Evolutionary conservation across 2,329 filamentous ascomycete genomes (phyloP).

Genomic region (Talaromyces sp.): DNA sequence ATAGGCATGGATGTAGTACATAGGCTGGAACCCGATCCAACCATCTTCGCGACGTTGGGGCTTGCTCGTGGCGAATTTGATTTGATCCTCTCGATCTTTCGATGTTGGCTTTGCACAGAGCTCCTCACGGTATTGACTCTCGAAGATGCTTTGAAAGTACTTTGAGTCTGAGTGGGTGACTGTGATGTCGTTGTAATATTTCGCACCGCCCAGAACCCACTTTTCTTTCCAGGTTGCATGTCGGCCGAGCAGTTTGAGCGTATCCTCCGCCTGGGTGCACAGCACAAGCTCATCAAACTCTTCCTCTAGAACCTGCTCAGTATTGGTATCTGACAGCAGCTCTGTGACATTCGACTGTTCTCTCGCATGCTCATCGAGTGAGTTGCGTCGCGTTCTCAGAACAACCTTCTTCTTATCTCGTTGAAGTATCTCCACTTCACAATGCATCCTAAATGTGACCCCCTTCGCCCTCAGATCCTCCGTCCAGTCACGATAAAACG

Average conservation of each 20-base stretch:
- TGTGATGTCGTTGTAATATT: constrained; percentile 61
- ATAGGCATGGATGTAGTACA: constrained; percentile 61
- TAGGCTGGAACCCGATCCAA: constrained; percentile 50
- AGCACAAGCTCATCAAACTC: constrained; percentile 58
- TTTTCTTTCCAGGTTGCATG: constrained; percentile 59
- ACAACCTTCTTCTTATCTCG: constrained; percentile 4
- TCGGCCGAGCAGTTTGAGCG: constrained; percentile 51
- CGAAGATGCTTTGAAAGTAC: constrained; percentile 58
- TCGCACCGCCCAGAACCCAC: constrained; percentile 65
- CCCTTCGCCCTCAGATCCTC: constrained; percentile 50
- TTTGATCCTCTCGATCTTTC: constrained; percentile 45
- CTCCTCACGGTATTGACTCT: constrained; percentile 50
- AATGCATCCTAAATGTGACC: constrained; percentile 51
- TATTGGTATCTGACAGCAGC: background rate
- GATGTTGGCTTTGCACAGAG: constrained; percentile 47
- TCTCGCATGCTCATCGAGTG: background rate
- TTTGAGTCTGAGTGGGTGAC: constrained; percentile 56
- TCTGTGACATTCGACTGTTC: constrained; percentile 10
- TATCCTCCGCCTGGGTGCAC: constrained; percentile 54
- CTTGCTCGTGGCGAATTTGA: constrained; percentile 46
- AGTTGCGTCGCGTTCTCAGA: background rate
- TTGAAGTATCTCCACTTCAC: constrained; percentile 12
- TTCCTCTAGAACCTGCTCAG: constrained; percentile 28
- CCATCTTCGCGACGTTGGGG: constrained; percentile 33
- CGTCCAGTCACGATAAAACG: constrained; percentile 57